Conservation (phyloP, 495 filamentous ascomycete species). For the Daldinia bambusicola region DNA sequence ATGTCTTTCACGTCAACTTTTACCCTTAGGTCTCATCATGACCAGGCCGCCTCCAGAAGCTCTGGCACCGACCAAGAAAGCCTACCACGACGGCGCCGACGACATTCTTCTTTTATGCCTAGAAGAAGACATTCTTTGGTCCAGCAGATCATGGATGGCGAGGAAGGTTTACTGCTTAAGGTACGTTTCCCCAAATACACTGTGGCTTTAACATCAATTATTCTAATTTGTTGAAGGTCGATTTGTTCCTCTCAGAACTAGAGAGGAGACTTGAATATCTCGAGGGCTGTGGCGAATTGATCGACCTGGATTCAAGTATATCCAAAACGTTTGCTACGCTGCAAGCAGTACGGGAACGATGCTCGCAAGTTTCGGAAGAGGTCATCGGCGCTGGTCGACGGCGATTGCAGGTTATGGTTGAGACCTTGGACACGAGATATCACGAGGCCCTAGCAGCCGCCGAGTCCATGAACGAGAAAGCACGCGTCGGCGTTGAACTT, state of each 20-base stretch:
- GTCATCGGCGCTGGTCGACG: constrained; percentile 87
- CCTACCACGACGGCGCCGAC: constrained; percentile 50
- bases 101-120: constrained; percentile 73
- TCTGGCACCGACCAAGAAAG: constrained; percentile 49
- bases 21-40: constrained; percentile 51
- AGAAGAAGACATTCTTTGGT: constrained; percentile 68
- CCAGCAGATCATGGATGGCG: constrained; percentile 69
- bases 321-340: constrained; percentile 83
- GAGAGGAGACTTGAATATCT: constrained; percentile 87
- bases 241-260: constrained; percentile 88
- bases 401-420: constrained; percentile 87
- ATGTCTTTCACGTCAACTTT: constrained; percentile 53
- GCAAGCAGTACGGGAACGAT: constrained; percentile 86
- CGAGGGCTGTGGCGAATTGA: constrained; percentile 83
- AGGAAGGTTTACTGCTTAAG: constrained; percentile 73
- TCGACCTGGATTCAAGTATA: constrained; percentile 81
- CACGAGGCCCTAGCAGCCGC: constrained; percentile 86
- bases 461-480: constrained; percentile 90
- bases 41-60: constrained; percentile 42
- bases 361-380: constrained; percentile 89
- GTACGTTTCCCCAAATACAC: constrained; percentile 49
- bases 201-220: background rate
- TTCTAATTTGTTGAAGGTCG: constrained; percentile 66
- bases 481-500: constrained; percentile 83
- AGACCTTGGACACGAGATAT: constrained; percentile 91